These are phyloP conservation scores for Pyrenochaeta sp. DNA, from an alignment of 2,329 filamentous ascomycete genomes.

Conservation along the genomic window DNA sequence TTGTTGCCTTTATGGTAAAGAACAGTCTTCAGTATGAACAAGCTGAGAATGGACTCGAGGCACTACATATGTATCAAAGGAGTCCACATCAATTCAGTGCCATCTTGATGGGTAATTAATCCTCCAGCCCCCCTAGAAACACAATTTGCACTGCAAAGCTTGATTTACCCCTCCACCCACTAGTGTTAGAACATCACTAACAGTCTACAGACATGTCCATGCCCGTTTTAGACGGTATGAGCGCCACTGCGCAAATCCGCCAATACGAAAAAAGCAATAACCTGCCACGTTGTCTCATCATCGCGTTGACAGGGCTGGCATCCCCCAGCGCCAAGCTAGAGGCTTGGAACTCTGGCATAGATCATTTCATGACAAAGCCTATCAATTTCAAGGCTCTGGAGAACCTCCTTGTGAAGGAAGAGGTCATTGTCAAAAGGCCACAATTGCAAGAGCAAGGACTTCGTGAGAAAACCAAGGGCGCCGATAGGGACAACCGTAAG, in stretches of 20 bases:
- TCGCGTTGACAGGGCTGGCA: conserved; percentile 42
- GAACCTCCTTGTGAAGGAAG: conserved; percentile 20
- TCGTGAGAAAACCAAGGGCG: background rate
- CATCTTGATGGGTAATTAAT: conserved; percentile 43
- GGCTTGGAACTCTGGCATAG: conserved; percentile 37
- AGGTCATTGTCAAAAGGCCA: too few species aligned
- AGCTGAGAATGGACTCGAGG: conserved; percentile 44
- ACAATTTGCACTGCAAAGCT: too few species aligned
- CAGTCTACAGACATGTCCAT: conserved; percentile 40
- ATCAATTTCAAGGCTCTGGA: conserved; percentile 35
- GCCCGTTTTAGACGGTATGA: conserved; percentile 48
- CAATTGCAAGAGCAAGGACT: too few species aligned
- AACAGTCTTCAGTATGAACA: conserved; percentile 27
- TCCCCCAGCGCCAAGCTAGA: conserved; percentile 32
- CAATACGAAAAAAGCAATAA: conserved; percentile 31
- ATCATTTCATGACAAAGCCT: conserved; percentile 45
- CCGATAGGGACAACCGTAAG: too few species aligned
- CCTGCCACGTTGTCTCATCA: conserved; percentile 20
- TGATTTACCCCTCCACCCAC: too few species aligned
- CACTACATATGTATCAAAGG: conserved; percentile 33
- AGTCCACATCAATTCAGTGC: conserved; percentile 21
- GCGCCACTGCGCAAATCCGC: conserved; percentile 44
- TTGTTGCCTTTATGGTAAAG: conserved; percentile 42
- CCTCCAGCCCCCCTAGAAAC: too few species aligned
- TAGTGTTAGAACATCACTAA: conserved; percentile 2